phyloP scores from a whole-genome alignment of 2,329 filamentous ascomycete genomes.

The Mycogone perniciosa region DNA sequence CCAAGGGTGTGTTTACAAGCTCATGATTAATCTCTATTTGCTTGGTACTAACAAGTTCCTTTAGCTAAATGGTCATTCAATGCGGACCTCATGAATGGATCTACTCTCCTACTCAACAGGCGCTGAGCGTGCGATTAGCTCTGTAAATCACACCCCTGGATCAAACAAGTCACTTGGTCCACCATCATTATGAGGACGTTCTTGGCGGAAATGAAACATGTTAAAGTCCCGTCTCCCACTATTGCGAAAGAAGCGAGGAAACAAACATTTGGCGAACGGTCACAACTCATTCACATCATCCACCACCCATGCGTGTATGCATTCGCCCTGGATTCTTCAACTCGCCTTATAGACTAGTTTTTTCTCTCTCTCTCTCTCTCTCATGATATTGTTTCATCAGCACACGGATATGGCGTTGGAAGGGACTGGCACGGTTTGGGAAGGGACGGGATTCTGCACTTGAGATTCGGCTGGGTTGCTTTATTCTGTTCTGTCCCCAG shows the following conservation, averaged over 20 bases:
- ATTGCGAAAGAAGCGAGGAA: too few relatives aligned
- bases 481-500: background rate
- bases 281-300: too few relatives aligned
- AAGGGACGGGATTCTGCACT: background rate
- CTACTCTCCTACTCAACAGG: slow-evolving; percentile 9
- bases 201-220: too few relatives aligned
- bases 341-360: background rate
- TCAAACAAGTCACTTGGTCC: too few relatives aligned
- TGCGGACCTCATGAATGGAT: slow-evolving; percentile 12
- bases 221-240: too few relatives aligned
- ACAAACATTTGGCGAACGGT: too few relatives aligned
- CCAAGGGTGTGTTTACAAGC: slow-evolving; percentile 54
- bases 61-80: slow-evolving; percentile 44
- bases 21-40: too few relatives aligned
- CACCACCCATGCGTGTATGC: background rate
- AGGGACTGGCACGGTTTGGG: background rate
- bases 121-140: background rate
- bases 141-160: too few relatives aligned
- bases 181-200: too few relatives aligned
- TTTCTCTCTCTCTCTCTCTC: background rate
- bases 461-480: background rate
- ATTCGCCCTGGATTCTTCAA: background rate
- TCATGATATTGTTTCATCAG: background rate
- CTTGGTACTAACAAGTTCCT: slow-evolving; percentile 19
- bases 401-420: background rate